These are phyloP conservation scores for Pouteria campechiana DNA, from an alignment of 179 eudicot genomes.

Conservation along the genomic window DNA sequence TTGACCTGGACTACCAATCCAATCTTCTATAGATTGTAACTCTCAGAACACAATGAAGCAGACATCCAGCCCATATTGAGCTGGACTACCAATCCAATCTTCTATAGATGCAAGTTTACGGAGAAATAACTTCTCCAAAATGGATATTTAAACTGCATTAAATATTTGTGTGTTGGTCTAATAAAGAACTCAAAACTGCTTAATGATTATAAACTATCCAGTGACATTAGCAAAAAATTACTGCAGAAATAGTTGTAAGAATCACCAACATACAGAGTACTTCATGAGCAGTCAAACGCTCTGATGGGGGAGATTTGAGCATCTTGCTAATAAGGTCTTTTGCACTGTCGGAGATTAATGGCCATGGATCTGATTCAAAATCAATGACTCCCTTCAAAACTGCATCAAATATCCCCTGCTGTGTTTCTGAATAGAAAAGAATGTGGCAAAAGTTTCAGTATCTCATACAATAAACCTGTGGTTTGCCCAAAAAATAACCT, in stretches of 20 bases:
- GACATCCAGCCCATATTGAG: too few relatives aligned
- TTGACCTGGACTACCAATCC: too few relatives aligned
- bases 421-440: slow-evolving; percentile 48
- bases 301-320: slow-evolving; percentile 50
- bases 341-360: slow-evolving; percentile 68
- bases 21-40: too few relatives aligned
- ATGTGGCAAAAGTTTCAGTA: background rate
- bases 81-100: too few relatives aligned
- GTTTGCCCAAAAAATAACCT: background rate
- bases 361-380: slow-evolving; percentile 91
- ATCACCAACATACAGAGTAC: slow-evolving; percentile 47
- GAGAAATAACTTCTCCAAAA: too few relatives aligned
- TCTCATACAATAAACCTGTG: background rate
- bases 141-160: too few relatives aligned
- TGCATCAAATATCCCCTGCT: slow-evolving; percentile 89
- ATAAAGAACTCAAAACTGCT: too few relatives aligned
- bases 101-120: too few relatives aligned
- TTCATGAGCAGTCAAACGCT: slow-evolving; percentile 81
- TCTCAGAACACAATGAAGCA: too few relatives aligned
- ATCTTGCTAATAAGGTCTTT: slow-evolving; percentile 74
- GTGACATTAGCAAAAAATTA: too few relatives aligned
- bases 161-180: too few relatives aligned
- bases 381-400: slow-evolving; percentile 73
- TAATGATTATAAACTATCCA: too few relatives aligned
- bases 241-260: background rate